Percentiles rank a stretch among this genome's conserved stretches.
Evolutionary conservation across 1,139 yeast genomes (phyloP).

Genomic region (Hemisphaericaspora xylanilytica): DNA sequence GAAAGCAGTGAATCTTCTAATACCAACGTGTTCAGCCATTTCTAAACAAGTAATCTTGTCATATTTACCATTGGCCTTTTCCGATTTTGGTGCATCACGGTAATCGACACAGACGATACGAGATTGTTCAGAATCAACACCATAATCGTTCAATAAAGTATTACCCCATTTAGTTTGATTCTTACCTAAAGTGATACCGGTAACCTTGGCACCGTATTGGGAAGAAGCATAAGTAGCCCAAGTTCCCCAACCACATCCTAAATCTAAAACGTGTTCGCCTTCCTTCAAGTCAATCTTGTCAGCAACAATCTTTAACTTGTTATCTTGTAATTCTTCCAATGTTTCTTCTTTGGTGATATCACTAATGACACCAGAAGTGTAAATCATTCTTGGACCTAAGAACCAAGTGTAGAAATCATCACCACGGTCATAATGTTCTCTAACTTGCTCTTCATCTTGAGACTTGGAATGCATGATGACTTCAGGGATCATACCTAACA

Average conservation of each 20-base stretch:
- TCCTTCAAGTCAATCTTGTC: conserved; percentile 74
- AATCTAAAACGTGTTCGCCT: conserved; percentile 75
- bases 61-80: conserved; percentile 57
- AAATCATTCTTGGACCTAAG: conserved; percentile 92
- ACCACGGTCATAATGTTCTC: conserved; percentile 96
- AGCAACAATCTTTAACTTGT: conserved; percentile 82
- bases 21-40: conserved; percentile 97
- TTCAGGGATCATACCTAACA: conserved; percentile 90
- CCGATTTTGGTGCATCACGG: conserved; percentile 83
- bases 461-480: conserved; percentile 88
- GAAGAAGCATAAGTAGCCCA: conserved; percentile 81
- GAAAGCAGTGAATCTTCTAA: conserved; percentile 75
- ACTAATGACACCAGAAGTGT: conserved; percentile 81
- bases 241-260: conserved; percentile 98
- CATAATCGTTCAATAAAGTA: conserved; percentile 63
- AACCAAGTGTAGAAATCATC: conserved; percentile 95
- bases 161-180: conserved; percentile 94
- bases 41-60: conserved; percentile 89
- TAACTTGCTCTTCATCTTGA: conserved; percentile 94
- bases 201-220: conserved; percentile 80
- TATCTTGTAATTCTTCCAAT: conserved; percentile 85
- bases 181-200: conserved; percentile 86
- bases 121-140: conserved; percentile 66
- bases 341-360: conserved; percentile 74
- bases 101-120: conserved; percentile 81